Conservation (phyloP, 2,329 filamentous ascomycete species). For the Cladophialophora bantiana region DNA sequence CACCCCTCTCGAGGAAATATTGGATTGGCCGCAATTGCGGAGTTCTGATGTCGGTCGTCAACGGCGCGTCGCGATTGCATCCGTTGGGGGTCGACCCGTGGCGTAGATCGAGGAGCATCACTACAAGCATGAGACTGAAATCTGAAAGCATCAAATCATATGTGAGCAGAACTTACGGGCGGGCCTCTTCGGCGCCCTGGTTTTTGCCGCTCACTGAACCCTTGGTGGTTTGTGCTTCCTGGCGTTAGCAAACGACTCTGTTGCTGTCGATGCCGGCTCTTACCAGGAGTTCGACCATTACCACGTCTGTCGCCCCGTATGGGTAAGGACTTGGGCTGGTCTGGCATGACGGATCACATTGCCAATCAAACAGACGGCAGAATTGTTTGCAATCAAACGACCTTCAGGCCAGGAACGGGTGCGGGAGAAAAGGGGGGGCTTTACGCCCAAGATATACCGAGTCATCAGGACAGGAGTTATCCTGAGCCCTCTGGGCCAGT, state of each 20-base stretch:
- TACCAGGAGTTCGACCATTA: background rate
- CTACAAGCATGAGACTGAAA: background rate
- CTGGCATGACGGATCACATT: background rate
- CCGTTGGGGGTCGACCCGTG: background rate
- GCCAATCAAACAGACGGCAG: background rate
- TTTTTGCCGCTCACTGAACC: background rate
- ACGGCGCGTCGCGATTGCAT: background rate
- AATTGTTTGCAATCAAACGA: background rate
- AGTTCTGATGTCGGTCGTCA: background rate
- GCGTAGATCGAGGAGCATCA: slow-evolving; percentile 3
- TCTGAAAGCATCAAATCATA: background rate
- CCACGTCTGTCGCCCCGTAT: background rate
- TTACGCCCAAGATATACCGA: background rate
- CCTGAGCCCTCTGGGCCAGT: slow-evolving; percentile 1
- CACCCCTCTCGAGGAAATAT: background rate
- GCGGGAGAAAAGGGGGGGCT: background rate
- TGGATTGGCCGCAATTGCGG: background rate
- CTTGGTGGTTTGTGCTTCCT: background rate
- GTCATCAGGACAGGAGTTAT: background rate
- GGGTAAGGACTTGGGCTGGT: background rate
- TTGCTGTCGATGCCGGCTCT: background rate
- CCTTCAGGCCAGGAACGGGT: background rate
- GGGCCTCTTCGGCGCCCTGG: background rate
- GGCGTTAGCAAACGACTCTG: background rate
- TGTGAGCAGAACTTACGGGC: background rate